phyloP scores from a whole-genome alignment of 2,329 filamentous ascomycete species.

The Myriosclerotinia curreyana region DNA sequence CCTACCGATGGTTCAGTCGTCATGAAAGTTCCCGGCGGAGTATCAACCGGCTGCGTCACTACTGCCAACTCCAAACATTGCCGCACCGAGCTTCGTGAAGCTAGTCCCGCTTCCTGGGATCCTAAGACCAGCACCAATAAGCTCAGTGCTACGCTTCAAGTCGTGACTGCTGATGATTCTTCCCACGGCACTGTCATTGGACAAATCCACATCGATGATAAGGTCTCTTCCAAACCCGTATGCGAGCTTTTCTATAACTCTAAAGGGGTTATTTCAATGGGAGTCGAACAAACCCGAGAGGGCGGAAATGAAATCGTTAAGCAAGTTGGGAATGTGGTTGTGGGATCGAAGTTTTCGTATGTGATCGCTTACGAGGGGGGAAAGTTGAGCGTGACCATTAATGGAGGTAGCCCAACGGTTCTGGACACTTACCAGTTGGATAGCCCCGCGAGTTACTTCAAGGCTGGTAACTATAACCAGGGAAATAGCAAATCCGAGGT shows the following conservation, averaged over 20 bases:
- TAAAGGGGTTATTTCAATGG: slow-evolving; percentile 40
- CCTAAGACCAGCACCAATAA: slow-evolving; percentile 39
- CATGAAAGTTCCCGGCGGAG: slow-evolving; percentile 43
- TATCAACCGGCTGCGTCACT: slow-evolving; percentile 40
- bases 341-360: slow-evolving; percentile 41
- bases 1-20: slow-evolving; percentile 40
- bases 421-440: slow-evolving; percentile 37
- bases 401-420: slow-evolving; percentile 33
- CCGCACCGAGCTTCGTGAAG: slow-evolving; percentile 45
- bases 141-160: slow-evolving; percentile 39
- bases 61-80: slow-evolving; percentile 45
- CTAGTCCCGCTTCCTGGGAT: slow-evolving; percentile 38
- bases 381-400: slow-evolving; percentile 39
- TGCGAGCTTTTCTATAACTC: slow-evolving; percentile 43
- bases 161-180: slow-evolving; percentile 39
- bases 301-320: slow-evolving; percentile 39
- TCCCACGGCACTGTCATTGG: slow-evolving; percentile 42
- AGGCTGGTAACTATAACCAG: slow-evolving; percentile 43
- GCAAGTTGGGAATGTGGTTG: slow-evolving; percentile 38
- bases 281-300: slow-evolving; percentile 41
- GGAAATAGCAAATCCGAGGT: slow-evolving; percentile 25
- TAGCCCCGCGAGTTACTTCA: slow-evolving; percentile 41
- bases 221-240: slow-evolving; percentile 42
- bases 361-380: slow-evolving; percentile 42
- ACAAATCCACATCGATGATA: slow-evolving; percentile 43